phyloP scores from a whole-genome alignment of 345 rosid genomes.

The Nephelium lappaceum region DNA sequence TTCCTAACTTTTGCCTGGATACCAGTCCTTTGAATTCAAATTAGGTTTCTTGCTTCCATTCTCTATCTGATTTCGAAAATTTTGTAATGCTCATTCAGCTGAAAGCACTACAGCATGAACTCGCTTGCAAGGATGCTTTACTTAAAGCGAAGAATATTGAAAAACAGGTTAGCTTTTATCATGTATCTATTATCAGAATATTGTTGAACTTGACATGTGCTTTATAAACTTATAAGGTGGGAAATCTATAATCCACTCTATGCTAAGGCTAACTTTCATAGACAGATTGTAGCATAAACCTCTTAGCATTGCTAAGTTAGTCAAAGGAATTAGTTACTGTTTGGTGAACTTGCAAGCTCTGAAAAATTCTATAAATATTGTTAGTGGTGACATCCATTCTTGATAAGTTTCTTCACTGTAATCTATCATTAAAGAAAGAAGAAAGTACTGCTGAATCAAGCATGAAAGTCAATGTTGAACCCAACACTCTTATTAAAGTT shows the following conservation, averaged over 20 bases:
- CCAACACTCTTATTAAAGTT: background rate
- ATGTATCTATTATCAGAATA: background rate
- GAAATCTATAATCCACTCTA: background rate
- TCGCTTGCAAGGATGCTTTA: conserved; percentile 55
- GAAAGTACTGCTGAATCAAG: background rate
- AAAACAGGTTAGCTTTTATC: conserved; percentile 30
- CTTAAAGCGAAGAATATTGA: conserved; percentile 40
- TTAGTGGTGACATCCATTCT: background rate
- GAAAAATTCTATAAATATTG: background rate
- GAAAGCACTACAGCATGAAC: conserved; percentile 59
- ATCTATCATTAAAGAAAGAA: background rate
- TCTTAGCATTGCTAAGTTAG: background rate
- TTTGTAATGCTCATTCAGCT: conserved; percentile 32
- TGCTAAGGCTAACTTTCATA: background rate
- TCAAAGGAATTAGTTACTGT: background rate
- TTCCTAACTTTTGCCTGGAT: background rate
- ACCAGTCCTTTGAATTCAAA: background rate
- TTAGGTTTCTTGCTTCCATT: background rate
- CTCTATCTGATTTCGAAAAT: background rate
- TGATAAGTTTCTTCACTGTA: background rate
- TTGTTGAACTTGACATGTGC: background rate
- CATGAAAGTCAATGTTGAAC: background rate
- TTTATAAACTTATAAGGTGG: background rate
- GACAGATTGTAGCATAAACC: background rate
- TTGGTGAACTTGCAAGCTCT: background rate